phyloP scores from a whole-genome alignment of 805 yeast genomes.

The Starmera amethionina region DNA sequence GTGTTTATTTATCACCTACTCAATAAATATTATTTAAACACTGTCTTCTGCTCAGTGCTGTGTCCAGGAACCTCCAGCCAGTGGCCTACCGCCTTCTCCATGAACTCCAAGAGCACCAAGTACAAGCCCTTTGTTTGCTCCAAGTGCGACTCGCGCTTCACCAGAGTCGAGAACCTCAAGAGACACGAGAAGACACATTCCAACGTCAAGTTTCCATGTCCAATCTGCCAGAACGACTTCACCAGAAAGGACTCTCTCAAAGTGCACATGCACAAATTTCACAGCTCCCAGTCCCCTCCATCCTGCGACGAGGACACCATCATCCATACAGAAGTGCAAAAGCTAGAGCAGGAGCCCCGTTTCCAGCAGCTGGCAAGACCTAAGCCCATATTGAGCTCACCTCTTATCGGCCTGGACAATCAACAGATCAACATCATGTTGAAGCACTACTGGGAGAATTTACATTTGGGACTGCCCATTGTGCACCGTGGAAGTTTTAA shows the following conservation, averaged over 20 bases:
- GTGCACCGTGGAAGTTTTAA: conserved; percentile 5
- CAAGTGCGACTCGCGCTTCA: background rate
- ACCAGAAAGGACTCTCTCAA: background rate
- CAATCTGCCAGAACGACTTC: background rate
- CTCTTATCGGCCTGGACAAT: background rate
- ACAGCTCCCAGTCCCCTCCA: background rate
- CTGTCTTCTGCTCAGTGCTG: too few relatives aligned
- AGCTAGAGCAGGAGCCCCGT: too few relatives aligned
- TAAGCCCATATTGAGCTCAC: background rate
- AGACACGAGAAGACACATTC: background rate
- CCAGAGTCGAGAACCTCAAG: background rate
- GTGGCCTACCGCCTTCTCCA: too few relatives aligned
- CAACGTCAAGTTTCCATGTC: background rate
- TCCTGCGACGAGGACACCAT: background rate
- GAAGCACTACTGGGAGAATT: conserved; percentile 5
- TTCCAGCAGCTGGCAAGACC: too few relatives aligned
- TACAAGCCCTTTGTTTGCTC: background rate
- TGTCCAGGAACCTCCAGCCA: too few relatives aligned
- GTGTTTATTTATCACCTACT: too few relatives aligned
- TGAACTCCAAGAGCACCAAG: too few relatives aligned
- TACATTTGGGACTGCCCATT: conserved; percentile 5
- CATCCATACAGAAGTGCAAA: too few relatives aligned
- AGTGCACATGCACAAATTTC: background rate
- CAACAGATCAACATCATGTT: background rate
- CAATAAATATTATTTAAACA: too few relatives aligned